Percentiles rank a stretch among this genome's conserved stretches.
Evolutionary conservation across 345 rosid genomes (phyloP).

Genomic region (Arabidopsis suecica): DNA sequence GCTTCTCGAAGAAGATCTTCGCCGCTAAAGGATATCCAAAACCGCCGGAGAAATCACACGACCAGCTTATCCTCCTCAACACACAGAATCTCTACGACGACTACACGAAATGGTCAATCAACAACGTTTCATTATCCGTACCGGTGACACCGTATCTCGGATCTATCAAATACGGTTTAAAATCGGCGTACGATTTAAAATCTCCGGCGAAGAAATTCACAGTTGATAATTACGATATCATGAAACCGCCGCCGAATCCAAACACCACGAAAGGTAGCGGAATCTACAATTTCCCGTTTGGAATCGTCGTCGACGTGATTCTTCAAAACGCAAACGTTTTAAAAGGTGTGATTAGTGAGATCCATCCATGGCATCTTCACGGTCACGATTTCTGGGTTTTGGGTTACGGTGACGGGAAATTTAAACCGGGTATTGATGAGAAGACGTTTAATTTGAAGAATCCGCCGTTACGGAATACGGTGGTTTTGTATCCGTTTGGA

Average conservation of each 20-base stretch:
- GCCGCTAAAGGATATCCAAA: conserved; percentile 50
- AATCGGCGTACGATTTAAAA: conserved; percentile 43
- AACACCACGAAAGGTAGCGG: conserved; percentile 56
- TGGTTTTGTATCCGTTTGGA: conserved; percentile 67
- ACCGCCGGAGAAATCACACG: conserved; percentile 51
- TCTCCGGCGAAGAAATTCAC: conserved; percentile 52
- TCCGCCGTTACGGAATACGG: conserved; percentile 74
- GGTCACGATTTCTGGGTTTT: conserved; percentile 90
- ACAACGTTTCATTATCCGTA: conserved; percentile 63
- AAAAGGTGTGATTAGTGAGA: conserved; percentile 50
- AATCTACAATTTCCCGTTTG: conserved; percentile 50
- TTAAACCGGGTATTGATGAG: conserved; percentile 38
- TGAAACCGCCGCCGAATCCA: conserved; percentile 56
- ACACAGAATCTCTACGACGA: conserved; percentile 63
- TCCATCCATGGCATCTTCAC: conserved; percentile 89
- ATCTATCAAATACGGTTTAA: conserved; percentile 55
- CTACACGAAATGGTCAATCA: conserved; percentile 65
- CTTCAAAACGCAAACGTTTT: conserved; percentile 74
- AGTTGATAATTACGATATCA: conserved; percentile 44
- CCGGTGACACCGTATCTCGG: conserved; percentile 81
- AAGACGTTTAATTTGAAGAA: conserved; percentile 58
- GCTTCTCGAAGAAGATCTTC: conserved; percentile 48
- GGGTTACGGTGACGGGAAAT: conserved; percentile 81
- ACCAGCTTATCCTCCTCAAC: conserved; percentile 63
- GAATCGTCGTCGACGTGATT: conserved; percentile 68